Base-by-base conservation (phyloP, 2,329 filamentous ascomycete species). In the Aspergillus sp. region DNA sequence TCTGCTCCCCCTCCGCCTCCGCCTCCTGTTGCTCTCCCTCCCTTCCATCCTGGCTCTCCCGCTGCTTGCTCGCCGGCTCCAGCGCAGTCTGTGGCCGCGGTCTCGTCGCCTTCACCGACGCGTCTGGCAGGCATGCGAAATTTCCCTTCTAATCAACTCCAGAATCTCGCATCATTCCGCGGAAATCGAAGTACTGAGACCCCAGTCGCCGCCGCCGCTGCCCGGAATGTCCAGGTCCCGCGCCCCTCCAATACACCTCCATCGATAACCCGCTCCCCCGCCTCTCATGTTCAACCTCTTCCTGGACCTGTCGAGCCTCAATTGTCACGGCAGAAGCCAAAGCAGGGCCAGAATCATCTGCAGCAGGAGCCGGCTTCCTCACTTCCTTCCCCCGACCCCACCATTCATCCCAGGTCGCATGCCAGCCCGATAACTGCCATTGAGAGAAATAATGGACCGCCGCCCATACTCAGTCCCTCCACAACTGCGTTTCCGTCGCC, bases 401-500 rank as follows among this genome's bases (percentile, higher is more conserved):
- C 68, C 50, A 64, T 65, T 56, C 61, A 54, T 22, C 44, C 58
- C 26, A 48, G 55, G 26, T 68, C 66, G 36, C 61, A 66, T 51
- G 54, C 64, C 17, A 73, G 68, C 56, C 70, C 70, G 5, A 50
- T 60, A 41, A 59, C 47, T 44, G 54, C 62, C 42, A 56, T 58
- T 39, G 63, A 64, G 50, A 54, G 57, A 18, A 60, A 59, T 59
- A 36, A 36, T 36, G 34, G 34, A 36, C 13, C 34, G 41, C n/a
- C 36, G 32, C 39, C 47, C 45, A 41, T 51, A 26, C 30, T 42
- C 20, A 53, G 41, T 47, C 83, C 18, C 78, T 88, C 49, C 12
- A 13, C 41, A 15, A 38, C 53, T 20, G 47, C 55, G n/a, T 55
- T 62, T 84, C 85, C 6, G 88, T 87, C 13, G 85, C 87, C 32